Evolutionary conservation across 352 stramenopile species (phyloP), one percentile per base, ranked within the genome.

Genomic region (Hyphochytrium catenoides): DNA sequence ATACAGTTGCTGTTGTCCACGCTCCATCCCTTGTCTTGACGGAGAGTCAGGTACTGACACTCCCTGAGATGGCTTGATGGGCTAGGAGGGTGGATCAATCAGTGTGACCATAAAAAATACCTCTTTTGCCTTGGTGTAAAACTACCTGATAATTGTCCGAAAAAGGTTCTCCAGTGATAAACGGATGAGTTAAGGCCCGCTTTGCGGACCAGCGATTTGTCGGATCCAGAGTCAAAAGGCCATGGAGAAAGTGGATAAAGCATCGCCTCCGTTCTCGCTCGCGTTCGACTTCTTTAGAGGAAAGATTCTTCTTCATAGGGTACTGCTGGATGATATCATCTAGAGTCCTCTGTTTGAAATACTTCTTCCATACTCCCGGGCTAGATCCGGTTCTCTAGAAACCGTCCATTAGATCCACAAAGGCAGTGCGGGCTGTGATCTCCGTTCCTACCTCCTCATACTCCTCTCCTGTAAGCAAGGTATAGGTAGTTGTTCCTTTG

Each of bases 341-440:
- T 4, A 67, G 37, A 24, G 48, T 57, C 9, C 54, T 54, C 40
- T 56, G 48, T 43, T 67, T 63, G 45, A 63, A 67, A 34, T 59
- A 67, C 25, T 59, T 59, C 41, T 67, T 67, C 8, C 54, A 57
- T 0, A 48, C 35, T 9, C 42, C 45, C 4, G 52, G 43, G 7
- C 53, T 42, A n/a, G 41, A n/a, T 42, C 4, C 52, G 36, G 3
- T 26, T 47, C 9, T 67, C 56, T 5, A 45, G 34, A 6, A 54
- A 54, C 27, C 52, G 64, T 36, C 62, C 53, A 8, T 39, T 41
- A 2, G 56, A 36, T 0, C 44, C 48, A 32, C 64, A 64, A 25
- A 67, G 34, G 29, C 53, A 43, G 26, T 60, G 53, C 28, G 44
- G 8, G 20, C 21, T 20, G 16, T 8, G 27, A 25, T 21, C 18